Evolutionary conservation across 208 protist genomes (phyloP).

Genomic region (Acanthamoeba rhysodes): DNA sequence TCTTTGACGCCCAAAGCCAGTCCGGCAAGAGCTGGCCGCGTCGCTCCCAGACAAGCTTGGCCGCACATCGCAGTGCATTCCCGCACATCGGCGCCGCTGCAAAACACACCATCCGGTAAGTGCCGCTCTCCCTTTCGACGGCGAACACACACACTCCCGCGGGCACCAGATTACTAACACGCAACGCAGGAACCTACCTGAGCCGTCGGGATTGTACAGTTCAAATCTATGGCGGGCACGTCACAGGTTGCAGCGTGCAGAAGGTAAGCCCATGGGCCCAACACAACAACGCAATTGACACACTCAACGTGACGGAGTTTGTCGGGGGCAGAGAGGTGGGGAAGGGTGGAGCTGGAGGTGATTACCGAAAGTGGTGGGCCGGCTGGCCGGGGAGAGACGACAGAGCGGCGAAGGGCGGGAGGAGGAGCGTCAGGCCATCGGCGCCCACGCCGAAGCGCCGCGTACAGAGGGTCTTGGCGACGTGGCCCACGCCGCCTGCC

Average conservation of each 20-base stretch:
- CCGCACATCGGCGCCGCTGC: constrained; percentile 34
- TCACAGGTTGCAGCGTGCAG: neutral
- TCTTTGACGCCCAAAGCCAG: neutral
- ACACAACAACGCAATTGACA: neutral
- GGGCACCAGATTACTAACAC: neutral
- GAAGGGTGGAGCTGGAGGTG: neutral
- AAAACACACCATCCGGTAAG: too few species aligned
- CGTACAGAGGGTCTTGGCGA: constrained; percentile 4
- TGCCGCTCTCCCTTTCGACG: too few species aligned
- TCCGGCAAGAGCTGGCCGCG: constrained; percentile 8
- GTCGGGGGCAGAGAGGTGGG: neutral
- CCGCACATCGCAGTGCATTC: constrained; percentile 35
- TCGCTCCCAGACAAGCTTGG: constrained; percentile 8
- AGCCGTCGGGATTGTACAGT: constrained; percentile 27
- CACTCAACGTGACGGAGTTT: neutral
- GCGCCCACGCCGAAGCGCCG: constrained; percentile 26
- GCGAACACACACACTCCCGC: neutral
- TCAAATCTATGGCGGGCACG: neutral
- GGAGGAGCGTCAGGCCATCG: neutral
- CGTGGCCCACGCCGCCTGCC: constrained; percentile 23
- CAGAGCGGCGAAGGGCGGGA: neutral
- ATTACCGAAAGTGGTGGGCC: constrained; percentile 2
- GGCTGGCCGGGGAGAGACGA: neutral
- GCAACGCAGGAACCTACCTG: neutral
- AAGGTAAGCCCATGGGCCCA: neutral